Conservation (phyloP, 176 grass and related monocot species). For the Rhynchospora pubera region DNA sequence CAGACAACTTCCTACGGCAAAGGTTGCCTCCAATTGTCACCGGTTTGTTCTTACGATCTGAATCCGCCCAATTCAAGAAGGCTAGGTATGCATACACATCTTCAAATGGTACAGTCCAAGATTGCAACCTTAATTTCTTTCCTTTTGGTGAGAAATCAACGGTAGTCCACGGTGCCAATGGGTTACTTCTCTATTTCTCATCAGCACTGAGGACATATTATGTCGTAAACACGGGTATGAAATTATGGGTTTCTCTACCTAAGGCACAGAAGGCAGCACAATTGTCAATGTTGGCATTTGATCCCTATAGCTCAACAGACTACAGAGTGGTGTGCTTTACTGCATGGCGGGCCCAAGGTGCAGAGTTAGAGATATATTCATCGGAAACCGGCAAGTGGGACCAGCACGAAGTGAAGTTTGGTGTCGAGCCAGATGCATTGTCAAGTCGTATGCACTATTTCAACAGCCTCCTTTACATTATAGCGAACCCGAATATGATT, state of each 20-base stretch:
- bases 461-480: conserved; percentile 30
- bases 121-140: conserved; percentile 41
- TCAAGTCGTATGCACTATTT: conserved; percentile 37
- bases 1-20: conserved; percentile 31
- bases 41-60: conserved; percentile 31
- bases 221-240: conserved; percentile 42
- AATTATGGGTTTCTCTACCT: conserved; percentile 35
- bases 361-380: conserved; percentile 51
- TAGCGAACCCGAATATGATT: conserved; percentile 29
- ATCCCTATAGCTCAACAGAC: conserved; percentile 11
- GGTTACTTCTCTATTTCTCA: conserved; percentile 41
- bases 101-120: background rate
- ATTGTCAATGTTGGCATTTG: conserved; percentile 50
- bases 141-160: conserved; percentile 17
- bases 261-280: conserved; percentile 15
- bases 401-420: conserved; percentile 21
- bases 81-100: conserved; percentile 28
- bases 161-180: conserved; percentile 44
- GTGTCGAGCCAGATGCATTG: conserved; percentile 25
- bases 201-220: conserved; percentile 7
- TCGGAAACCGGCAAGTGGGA: conserved; percentile 33
- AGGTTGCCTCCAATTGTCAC: conserved; percentile 33
- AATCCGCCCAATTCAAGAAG: background rate
- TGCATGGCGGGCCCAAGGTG: conserved; percentile 24
- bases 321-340: conserved; percentile 58